phyloP scores from a whole-genome alignment of 2,329 filamentous ascomycete species.

The Huntiella savannae region DNA sequence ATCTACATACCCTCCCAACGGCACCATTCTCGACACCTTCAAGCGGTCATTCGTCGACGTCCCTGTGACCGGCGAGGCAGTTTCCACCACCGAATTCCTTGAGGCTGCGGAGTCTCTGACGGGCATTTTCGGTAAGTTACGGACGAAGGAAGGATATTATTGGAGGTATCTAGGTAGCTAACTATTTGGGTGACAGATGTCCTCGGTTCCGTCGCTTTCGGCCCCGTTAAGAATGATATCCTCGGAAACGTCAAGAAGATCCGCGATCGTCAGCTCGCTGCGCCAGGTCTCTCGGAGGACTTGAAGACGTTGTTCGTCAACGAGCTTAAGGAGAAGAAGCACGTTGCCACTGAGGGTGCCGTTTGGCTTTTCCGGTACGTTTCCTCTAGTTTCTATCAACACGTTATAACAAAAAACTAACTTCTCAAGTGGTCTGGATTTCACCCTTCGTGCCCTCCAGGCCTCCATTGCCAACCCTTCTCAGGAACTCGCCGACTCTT shows the following conservation, averaged over 20 bases:
- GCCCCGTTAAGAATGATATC: conserved; percentile 81
- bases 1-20: conserved; percentile 36
- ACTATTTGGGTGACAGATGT: conserved; percentile 26
- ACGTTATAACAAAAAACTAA: conserved; percentile 5
- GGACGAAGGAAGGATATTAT: conserved; percentile 3
- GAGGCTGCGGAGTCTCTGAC: conserved; percentile 76
- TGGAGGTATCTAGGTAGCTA: not conserved
- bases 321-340: conserved; percentile 79
- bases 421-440: conserved; percentile 60
- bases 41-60: conserved; percentile 73
- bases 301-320: conserved; percentile 71
- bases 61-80: conserved; percentile 49
- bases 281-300: conserved; percentile 60
- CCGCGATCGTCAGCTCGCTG: conserved; percentile 59
- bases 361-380: conserved; percentile 74
- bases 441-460: conserved; percentile 69
- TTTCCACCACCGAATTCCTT: conserved; percentile 73
- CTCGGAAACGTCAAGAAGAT: conserved; percentile 92
- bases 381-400: not conserved
- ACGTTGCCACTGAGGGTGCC: conserved; percentile 72
- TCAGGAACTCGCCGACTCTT: conserved; percentile 70
- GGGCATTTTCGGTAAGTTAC: conserved; percentile 55
- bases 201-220: conserved; percentile 58
- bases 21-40: conserved; percentile 72
- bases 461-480: conserved; percentile 49